A percentile compares a stretch with the other conserved stretches of the same genome.
phyloP scores from a whole-genome alignment of 208 protist genomes.

The Wallacemonas sp. region DNA sequence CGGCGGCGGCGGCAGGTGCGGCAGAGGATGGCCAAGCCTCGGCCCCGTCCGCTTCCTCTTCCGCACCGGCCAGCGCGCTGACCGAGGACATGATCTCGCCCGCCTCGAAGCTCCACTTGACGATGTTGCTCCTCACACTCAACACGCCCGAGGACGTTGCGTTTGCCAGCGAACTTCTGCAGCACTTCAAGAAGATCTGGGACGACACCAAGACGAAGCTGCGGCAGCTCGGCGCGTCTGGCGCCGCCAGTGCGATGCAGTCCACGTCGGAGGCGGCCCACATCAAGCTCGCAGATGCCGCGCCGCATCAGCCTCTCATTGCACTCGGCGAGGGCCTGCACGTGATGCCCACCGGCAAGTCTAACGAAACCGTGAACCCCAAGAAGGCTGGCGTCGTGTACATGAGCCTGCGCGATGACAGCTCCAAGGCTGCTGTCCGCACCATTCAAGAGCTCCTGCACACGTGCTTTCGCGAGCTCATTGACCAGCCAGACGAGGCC shows the following conservation, averaged over 20 bases:
- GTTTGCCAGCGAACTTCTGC: constrained; percentile 57
- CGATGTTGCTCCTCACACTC: constrained; percentile 72
- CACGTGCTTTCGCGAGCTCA: constrained; percentile 58
- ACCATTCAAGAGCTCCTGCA: constrained; percentile 52
- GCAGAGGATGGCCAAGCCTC: background rate
- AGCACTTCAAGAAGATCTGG: constrained; percentile 23
- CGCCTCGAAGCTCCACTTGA: constrained; percentile 64
- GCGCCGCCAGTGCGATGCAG: background rate
- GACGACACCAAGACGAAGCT: constrained; percentile 19
- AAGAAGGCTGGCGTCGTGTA: constrained; percentile 72
- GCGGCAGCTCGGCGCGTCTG: background rate
- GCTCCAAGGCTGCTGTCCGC: constrained; percentile 27
- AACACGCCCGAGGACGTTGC: constrained; percentile 42
- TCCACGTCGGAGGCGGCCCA: constrained; percentile 3
- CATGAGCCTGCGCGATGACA: constrained; percentile 59
- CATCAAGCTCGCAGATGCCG: background rate
- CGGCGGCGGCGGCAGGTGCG: background rate
- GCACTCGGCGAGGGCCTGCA: constrained; percentile 48
- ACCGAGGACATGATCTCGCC: constrained; percentile 52
- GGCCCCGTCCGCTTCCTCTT: background rate
- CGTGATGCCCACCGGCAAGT: constrained; percentile 39
- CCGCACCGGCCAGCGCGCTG: background rate
- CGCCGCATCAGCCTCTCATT: constrained; percentile 25
- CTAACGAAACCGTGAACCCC: constrained; percentile 25
- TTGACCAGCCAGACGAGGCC: constrained; percentile 36